Percentiles rank a stretch among this genome's conserved stretches.
These are phyloP conservation scores for Xylaria cubensis DNA, from an alignment of 495 filamentous ascomycete species.

Conservation along the genomic window DNA sequence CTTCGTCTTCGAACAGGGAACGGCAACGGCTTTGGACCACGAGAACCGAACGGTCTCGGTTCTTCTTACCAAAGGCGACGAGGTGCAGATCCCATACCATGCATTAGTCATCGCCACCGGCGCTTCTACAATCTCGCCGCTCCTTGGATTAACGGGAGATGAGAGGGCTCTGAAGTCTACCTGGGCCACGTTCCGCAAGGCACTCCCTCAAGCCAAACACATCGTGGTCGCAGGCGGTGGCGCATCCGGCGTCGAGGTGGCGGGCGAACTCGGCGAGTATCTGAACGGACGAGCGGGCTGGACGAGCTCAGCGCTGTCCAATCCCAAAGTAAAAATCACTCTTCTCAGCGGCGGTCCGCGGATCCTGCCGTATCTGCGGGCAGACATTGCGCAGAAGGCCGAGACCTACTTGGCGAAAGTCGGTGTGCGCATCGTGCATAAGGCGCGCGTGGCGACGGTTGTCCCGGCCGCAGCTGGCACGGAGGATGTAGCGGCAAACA, in stretches of 20 bases:
- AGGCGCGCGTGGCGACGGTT: slow-evolving; percentile 31
- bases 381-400: slow-evolving; percentile 37
- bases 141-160: slow-evolving; percentile 42
- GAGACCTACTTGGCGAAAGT: slow-evolving; percentile 41
- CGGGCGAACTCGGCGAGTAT: slow-evolving; percentile 63
- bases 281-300: slow-evolving; percentile 50
- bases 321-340: slow-evolving; percentile 52
- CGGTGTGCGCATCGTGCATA: slow-evolving; percentile 44
- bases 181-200: slow-evolving; percentile 49
- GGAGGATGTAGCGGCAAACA: slow-evolving; percentile 27
- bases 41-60: slow-evolving; percentile 49
- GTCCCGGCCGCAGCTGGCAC: slow-evolving; percentile 23
- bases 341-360: slow-evolving; percentile 44
- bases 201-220: slow-evolving; percentile 53
- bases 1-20: slow-evolving; percentile 65
- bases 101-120: slow-evolving; percentile 50
- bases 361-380: slow-evolving; percentile 42
- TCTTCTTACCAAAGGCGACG: slow-evolving; percentile 25
- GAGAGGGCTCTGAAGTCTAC: slow-evolving; percentile 29
- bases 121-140: slow-evolving; percentile 57
- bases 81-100: slow-evolving; percentile 55
- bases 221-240: slow-evolving; percentile 72
- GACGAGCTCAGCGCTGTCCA: slow-evolving; percentile 25
- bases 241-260: slow-evolving; percentile 68
- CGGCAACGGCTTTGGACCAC: slow-evolving; percentile 55